Evolutionary conservation across 2,329 filamentous ascomycete species (phyloP).

Genomic region (Penicillium carneum): DNA sequence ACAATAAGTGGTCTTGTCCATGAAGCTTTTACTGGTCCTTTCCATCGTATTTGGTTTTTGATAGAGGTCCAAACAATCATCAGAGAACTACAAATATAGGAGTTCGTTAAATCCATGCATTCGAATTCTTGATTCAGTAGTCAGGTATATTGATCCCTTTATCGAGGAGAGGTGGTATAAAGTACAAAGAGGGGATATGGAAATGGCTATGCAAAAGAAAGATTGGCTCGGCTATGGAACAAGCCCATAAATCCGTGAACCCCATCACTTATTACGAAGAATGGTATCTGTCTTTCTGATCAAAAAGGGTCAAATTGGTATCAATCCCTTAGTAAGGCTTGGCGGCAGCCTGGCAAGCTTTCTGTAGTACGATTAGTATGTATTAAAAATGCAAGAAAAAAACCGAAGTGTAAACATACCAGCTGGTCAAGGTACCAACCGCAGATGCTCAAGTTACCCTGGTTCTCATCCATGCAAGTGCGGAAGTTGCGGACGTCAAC

Average conservation of each 20-base stretch:
- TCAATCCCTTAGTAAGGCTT: slow-evolving; percentile 66
- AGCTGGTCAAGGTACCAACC: slow-evolving; percentile 98
- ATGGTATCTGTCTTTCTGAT: slow-evolving; percentile 21
- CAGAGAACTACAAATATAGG: not conserved
- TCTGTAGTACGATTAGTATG: slow-evolving; percentile 57
- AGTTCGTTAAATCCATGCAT: slow-evolving; percentile 12
- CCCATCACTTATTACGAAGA: slow-evolving; percentile 20
- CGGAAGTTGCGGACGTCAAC: slow-evolving; percentile 85
- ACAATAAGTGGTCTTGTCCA: not conserved
- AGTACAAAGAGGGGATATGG: slow-evolving; percentile 34
- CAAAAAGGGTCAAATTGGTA: slow-evolving; percentile 14
- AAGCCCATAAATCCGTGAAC: slow-evolving; percentile 17
- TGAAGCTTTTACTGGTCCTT: not conserved
- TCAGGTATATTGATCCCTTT: slow-evolving; percentile 22
- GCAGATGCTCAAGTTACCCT: slow-evolving; percentile 93
- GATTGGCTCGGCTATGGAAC: slow-evolving; percentile 13
- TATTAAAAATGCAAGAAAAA: slow-evolving; percentile 8
- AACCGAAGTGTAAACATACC: slow-evolving; percentile 45
- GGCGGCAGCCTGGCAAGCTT: slow-evolving; percentile 82
- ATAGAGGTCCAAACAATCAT: not conserved
- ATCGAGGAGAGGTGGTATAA: slow-evolving; percentile 38
- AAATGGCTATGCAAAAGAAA: slow-evolving; percentile 33
- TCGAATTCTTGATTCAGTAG: slow-evolving; percentile 16
- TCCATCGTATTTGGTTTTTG: no score
- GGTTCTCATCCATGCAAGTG: slow-evolving; percentile 94